A percentile compares a stretch with the other conserved stretches of the same genome.
These are phyloP conservation scores for Globisporangium heterothallicum DNA, from an alignment of 352 stramenopile species.

Conservation along the genomic window DNA sequence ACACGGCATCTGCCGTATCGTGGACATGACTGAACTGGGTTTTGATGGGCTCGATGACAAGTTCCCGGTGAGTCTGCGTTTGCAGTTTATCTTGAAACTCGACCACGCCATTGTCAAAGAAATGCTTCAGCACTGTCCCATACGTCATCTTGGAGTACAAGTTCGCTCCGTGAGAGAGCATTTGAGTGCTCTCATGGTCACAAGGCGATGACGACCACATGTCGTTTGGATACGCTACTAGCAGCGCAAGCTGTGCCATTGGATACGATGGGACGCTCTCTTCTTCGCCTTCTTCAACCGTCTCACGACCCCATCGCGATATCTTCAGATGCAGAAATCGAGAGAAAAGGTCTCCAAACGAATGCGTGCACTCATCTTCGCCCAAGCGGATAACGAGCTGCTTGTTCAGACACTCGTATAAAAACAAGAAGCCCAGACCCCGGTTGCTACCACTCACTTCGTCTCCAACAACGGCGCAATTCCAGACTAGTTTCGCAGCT, in stretches of 20 bases:
- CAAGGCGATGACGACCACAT: constrained; percentile 57
- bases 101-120: constrained; percentile 74
- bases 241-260: constrained; percentile 68
- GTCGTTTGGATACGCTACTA: constrained; percentile 47
- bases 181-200: constrained; percentile 57
- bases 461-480: constrained; percentile 72
- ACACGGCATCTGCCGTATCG: constrained; percentile 28
- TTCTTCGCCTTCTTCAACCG: constrained; percentile 81
- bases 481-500: constrained; percentile 76
- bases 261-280: constrained; percentile 69
- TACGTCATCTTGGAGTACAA: constrained; percentile 80
- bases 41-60: constrained; percentile 55
- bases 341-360: constrained; percentile 69
- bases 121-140: constrained; percentile 72
- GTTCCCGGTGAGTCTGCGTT: constrained; percentile 42
- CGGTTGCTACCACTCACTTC: constrained; percentile 81
- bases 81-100: constrained; percentile 61
- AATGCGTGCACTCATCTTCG: constrained; percentile 65
- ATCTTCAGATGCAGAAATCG: constrained; percentile 83
- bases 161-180: constrained; percentile 74
- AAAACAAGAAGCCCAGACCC: constrained; percentile 69
- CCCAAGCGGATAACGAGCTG: constrained; percentile 61
- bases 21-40: constrained; percentile 60
- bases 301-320: constrained; percentile 79
- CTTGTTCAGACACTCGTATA: constrained; percentile 79